Evolutionary conservation across 106 monocot species (phyloP), one percentile per base, ranked within the genome.

Genomic region (Phalaenopsis equestris): DNA sequence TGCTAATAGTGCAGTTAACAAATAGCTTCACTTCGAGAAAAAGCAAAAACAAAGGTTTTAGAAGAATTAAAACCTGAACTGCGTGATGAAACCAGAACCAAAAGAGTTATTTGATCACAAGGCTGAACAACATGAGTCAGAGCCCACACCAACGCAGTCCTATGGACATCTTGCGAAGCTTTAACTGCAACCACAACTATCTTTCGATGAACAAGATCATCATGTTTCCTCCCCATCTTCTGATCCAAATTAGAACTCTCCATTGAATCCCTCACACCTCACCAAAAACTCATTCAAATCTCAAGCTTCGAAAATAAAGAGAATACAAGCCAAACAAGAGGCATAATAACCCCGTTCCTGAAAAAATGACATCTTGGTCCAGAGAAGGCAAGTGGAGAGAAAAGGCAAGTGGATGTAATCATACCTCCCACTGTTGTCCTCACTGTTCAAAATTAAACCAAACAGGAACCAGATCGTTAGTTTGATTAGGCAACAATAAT

Each of bases 151-250:
- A 91, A 82, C 4, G 88, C 86, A 15, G 84, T 79, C 82, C 80
- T 88, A 3, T 84, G 74, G 49, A 91, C 84, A 72, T 91, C 91
- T 81, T 64, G 82, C 78, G 84, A 86, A 41, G 91, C 88, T 81
- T 79, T 86, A 57, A 91, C 91, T 37, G 91, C 91, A 47, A 91
- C 91, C 49, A 88, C 80, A 72, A 91, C 83, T n/a, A 85, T 86
- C 45, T 74, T 74, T 43, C n/a, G 43, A 19, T 74, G 74, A 45
- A 74, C 18, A 5, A 18, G 21, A 45, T 42, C 42, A 1, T 74
- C 74, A n/a, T 74, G 19, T 12, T 42, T 42, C 74, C n/a, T 43
- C 74, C 74, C 19, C 74, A 15, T 74, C 21, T 74, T 74, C 43
- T 5, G 74, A 42, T 45, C 17, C 74, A n/a, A 45, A 42, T 45